These are phyloP conservation scores for Aspergillus versicolor DNA, from an alignment of 2,329 filamentous ascomycete species.

Conservation along the genomic window DNA sequence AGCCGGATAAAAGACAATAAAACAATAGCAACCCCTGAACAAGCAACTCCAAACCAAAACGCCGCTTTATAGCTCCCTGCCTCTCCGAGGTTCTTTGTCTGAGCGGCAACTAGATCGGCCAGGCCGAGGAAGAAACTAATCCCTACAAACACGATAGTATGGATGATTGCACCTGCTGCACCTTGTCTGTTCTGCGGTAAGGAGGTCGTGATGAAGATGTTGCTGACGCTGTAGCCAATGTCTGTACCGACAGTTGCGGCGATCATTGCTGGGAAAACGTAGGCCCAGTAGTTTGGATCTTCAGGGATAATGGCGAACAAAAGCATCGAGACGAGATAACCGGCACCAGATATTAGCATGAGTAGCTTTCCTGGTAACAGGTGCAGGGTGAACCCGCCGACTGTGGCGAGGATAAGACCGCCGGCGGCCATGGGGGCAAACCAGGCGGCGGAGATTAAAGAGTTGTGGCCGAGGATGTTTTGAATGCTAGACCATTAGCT, in stretches of 20 bases:
- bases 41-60: conserved; percentile 14
- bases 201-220: conserved; percentile 12
- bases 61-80: conserved; percentile 12
- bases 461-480: conserved; percentile 1
- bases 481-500: background rate
- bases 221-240: conserved; percentile 12
- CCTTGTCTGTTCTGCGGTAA: conserved; percentile 6
- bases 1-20: background rate
- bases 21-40: background rate
- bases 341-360: background rate
- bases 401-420: background rate
- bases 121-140: conserved; percentile 13
- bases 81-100: background rate
- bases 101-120: conserved; percentile 3
- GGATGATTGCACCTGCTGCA: conserved; percentile 9
- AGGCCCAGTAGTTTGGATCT: conserved; percentile 11
- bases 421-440: conserved; percentile 1
- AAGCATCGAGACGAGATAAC: conserved; percentile 3
- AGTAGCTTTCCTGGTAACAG: background rate
- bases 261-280: conserved; percentile 10
- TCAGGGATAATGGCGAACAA: conserved; percentile 10
- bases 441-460: background rate
- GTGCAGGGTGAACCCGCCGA: conserved; percentile 8
- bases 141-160: conserved; percentile 9
- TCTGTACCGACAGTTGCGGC: conserved; percentile 5